Conservation (phyloP, 1,284 basidiomycete species). For the Vanrija pseudolonga region DNA sequence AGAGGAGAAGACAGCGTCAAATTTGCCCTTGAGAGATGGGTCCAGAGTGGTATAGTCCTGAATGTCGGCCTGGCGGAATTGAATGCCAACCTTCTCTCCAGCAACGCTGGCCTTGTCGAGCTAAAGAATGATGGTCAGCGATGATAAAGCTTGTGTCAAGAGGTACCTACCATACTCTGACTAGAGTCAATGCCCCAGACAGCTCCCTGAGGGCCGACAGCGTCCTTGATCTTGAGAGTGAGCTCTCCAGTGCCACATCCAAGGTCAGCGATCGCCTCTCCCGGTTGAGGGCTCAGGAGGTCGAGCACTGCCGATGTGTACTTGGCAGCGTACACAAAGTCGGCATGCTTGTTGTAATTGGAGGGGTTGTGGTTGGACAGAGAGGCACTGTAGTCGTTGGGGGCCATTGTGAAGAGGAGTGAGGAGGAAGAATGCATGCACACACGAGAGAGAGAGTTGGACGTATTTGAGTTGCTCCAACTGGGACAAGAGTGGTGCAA, state of each 20-base stretch:
- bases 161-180: slow-evolving; percentile 67
- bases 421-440: too few relatives aligned
- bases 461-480: too few relatives aligned
- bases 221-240: slow-evolving; percentile 57
- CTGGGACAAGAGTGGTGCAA: too few relatives aligned
- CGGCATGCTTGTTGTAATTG: slow-evolving; percentile 47
- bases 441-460: too few relatives aligned
- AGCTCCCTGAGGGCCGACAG: slow-evolving; percentile 57
- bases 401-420: too few relatives aligned
- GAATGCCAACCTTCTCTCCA: slow-evolving; percentile 57
- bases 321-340: slow-evolving; percentile 68
- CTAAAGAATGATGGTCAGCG: too few relatives aligned
- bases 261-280: slow-evolving; percentile 70
- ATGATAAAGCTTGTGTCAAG: too few relatives aligned
- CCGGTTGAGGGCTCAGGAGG: slow-evolving; percentile 60
- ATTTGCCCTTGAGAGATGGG: slow-evolving; percentile 27
- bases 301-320: slow-evolving; percentile 62
- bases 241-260: slow-evolving; percentile 80
- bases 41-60: slow-evolving; percentile 21
- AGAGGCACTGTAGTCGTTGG: neutral
- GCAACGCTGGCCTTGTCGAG: slow-evolving; percentile 58
- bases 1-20: slow-evolving; percentile 65
- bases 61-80: slow-evolving; percentile 38
- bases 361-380: slow-evolving; percentile 35
- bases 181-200: slow-evolving; percentile 69